Percentiles rank a stretch among this genome's conserved stretches.
Conservation (phyloP, 192 early-diverging fungal genomes). For the Coemansia sp. region DNA sequence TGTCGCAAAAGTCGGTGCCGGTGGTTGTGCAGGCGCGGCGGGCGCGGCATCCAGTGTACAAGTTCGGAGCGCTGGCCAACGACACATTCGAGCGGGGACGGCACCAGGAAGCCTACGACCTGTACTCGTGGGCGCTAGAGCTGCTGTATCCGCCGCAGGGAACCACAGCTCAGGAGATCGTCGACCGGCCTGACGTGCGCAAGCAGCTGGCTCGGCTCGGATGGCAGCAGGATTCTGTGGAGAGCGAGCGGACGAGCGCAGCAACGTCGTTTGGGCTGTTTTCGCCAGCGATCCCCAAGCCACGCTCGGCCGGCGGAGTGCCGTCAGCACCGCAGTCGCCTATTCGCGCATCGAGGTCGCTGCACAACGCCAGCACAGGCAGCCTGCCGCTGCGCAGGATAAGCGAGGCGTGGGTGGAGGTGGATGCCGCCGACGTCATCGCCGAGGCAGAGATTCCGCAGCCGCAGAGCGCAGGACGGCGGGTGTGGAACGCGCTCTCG, state of each 20-base stretch:
- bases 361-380: constrained; percentile 1
- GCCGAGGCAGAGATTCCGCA: neutral
- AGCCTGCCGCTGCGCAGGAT: constrained; percentile 4
- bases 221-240: constrained; percentile 5
- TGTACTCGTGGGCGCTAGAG: constrained; percentile 53
- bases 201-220: constrained; percentile 25
- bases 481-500: constrained; percentile 18
- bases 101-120: constrained; percentile 54
- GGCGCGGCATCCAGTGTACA: constrained; percentile 53
- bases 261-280: constrained; percentile 7
- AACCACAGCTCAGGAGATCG: constrained; percentile 25
- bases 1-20: constrained; percentile 34
- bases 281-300: neutral
- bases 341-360: neutral
- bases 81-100: constrained; percentile 56
- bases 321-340: constrained; percentile 4
- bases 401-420: neutral
- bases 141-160: constrained; percentile 34
- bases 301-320: neutral
- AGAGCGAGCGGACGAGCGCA: neutral
- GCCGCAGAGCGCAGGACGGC: constrained; percentile 14
- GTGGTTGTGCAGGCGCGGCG: constrained; percentile 44
- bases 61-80: constrained; percentile 55
- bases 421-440: neutral
- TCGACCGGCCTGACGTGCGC: constrained; percentile 20